phyloP scores from a whole-genome alignment of 768 basidiomycete genomes.

The Trametes elegans region DNA sequence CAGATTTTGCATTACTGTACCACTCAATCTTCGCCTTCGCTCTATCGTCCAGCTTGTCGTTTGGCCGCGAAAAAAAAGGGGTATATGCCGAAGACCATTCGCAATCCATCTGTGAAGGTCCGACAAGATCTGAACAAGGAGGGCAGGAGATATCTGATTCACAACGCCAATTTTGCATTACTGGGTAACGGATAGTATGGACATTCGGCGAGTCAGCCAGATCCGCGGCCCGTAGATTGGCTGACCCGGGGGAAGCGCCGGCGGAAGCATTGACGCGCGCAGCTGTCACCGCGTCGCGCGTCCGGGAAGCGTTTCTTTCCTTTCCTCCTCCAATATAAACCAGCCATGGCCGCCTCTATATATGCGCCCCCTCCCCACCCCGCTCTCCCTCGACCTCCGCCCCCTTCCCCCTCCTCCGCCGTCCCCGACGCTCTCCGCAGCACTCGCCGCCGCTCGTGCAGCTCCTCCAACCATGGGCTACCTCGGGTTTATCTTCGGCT shows the following conservation, averaged over 20 bases:
- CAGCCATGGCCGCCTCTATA: background rate
- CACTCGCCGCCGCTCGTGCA: background rate
- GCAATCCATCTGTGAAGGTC: too few species aligned
- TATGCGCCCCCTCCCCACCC: background rate
- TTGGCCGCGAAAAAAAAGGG: too few species aligned
- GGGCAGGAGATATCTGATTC: too few species aligned
- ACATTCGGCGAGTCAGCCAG: background rate
- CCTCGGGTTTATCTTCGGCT: conserved; percentile 15
- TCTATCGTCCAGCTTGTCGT: too few species aligned
- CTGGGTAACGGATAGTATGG: too few species aligned
- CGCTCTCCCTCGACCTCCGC: conserved; percentile 6
- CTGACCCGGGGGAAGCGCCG: background rate
- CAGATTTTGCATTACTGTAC: too few species aligned
- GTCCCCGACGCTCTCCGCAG: conserved; percentile 5
- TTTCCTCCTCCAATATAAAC: background rate
- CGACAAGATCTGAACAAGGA: too few species aligned
- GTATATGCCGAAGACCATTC: too few species aligned
- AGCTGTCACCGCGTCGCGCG: conserved; percentile 4
- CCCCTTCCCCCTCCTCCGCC: conserved; percentile 4
- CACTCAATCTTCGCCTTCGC: too few species aligned
- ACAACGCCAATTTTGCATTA: too few species aligned
- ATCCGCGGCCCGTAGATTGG: conserved; percentile 20
- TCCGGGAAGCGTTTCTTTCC: background rate
- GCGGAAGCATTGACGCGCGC: background rate
- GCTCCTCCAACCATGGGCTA: conserved; percentile 16